phyloP scores from a whole-genome alignment of 2,329 filamentous ascomycete genomes.

The Ophiostoma himal-ulmi region DNA sequence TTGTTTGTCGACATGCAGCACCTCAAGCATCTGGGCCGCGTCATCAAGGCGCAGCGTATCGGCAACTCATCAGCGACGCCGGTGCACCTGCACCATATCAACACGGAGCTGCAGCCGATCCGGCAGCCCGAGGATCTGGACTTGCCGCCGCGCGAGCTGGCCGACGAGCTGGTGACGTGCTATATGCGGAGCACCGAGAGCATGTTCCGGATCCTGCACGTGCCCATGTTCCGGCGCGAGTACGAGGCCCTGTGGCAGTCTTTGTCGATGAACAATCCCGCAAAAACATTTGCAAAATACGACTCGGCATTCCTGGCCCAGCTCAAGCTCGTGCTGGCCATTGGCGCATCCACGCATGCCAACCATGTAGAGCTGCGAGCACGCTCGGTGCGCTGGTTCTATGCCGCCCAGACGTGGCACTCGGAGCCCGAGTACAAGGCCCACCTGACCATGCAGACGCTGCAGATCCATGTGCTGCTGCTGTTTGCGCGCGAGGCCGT shows the following conservation, averaged over 20 bases:
- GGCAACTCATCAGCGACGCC: background rate
- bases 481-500: conserved; percentile 43
- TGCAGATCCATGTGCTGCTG: conserved; percentile 50
- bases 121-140: conserved; percentile 34
- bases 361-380: conserved; percentile 40
- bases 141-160: conserved; percentile 36
- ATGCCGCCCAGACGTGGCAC: conserved; percentile 49
- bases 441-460: conserved; percentile 41
- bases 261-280: conserved; percentile 24
- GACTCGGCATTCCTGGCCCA: background rate
- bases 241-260: conserved; percentile 48
- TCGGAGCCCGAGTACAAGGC: conserved; percentile 42
- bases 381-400: conserved; percentile 45
- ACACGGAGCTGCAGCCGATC: background rate
- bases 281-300: background rate
- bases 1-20: background rate
- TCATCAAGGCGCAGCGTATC: conserved; percentile 2
- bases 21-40: background rate
- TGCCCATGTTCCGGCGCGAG: conserved; percentile 50
- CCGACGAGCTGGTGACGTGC: conserved; percentile 46
- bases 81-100: background rate
- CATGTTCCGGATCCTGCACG: conserved; percentile 51
- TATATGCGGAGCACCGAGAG: conserved; percentile 54
- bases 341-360: background rate
- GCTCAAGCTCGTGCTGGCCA: background rate